A percentile compares a stretch with the other conserved stretches of the same genome.
phyloP scores from a whole-genome alignment of 2,329 filamentous ascomycete genomes.

The Fusarium succisae region DNA sequence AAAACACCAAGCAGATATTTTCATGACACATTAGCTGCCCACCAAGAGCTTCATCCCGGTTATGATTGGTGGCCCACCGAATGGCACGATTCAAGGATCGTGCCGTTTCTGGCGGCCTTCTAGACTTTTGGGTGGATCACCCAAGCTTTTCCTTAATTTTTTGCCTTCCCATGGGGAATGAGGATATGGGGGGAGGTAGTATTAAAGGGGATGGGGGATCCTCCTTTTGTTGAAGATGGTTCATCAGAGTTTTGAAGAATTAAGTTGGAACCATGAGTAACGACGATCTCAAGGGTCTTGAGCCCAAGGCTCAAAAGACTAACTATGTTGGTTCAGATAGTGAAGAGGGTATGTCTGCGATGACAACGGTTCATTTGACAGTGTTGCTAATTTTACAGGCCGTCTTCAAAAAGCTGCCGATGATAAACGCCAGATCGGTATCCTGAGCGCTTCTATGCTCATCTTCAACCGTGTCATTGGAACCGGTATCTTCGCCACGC shows the following conservation, averaged over 20 bases:
- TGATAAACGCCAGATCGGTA: constrained; percentile 64
- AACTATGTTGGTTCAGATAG: constrained; percentile 34
- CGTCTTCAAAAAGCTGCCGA: constrained; percentile 54
- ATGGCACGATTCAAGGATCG: constrained; percentile 33
- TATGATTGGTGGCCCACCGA: constrained; percentile 9
- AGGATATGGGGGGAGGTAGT: background rate
- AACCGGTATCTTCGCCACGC: constrained; percentile 73
- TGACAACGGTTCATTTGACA: no score
- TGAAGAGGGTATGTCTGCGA: constrained; percentile 31
- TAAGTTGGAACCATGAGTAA: constrained; percentile 33
- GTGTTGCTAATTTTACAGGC: constrained; percentile 26
- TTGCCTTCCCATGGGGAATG: constrained; percentile 22
- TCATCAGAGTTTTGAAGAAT: background rate
- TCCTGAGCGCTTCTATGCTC: constrained; percentile 64
- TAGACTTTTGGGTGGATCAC: constrained; percentile 34
- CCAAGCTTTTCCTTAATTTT: constrained; percentile 10
- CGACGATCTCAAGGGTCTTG: constrained; percentile 28
- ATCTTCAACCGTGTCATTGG: constrained; percentile 74
- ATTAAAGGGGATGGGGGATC: constrained; percentile 19
- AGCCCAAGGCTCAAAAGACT: constrained; percentile 20
- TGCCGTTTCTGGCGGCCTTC: constrained; percentile 39
- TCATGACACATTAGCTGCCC: constrained; percentile 38
- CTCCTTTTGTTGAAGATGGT: background rate
- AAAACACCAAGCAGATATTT: constrained; percentile 21
- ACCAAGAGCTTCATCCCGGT: background rate